Evolutionary conservation across 306 rosid species (phyloP), one percentile per base, ranked within the genome.

Genomic region (Dalbergia cochinchinensis): DNA sequence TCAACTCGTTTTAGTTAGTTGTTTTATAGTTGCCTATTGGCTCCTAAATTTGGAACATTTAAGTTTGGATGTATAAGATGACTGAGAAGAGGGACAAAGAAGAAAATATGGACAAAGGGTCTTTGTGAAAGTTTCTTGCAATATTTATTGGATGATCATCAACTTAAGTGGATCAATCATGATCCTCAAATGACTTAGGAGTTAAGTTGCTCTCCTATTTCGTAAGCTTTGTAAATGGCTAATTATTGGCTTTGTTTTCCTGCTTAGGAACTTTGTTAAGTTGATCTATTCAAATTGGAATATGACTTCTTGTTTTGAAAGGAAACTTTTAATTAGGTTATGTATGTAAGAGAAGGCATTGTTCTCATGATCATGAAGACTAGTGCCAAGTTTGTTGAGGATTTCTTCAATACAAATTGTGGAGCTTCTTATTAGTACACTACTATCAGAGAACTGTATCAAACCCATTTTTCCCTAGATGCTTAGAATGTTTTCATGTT

Each of bases 101-200:
- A 37, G 34, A 26, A 73, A 22, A 8, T 34, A 60, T 11, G 42
- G 51, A 26, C 8, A 45, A 5, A 14, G 6, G 20, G 26, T 69
- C 50, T 69, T 22, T 41, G 42, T 47, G 33, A 64, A 70, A 47
- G 78, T 35, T 53, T 62, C 57, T 67, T 22, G 50, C 6, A 44
- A 73, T 66, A 44, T 65, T 44, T 42, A 33, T 80, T 80, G 53
- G 48, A 33, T 55, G 69, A 73, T 80, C 69, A 41, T 73, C 16
- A 55, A 73, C 62, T 80, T 22, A 75, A 26, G 79, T 61, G 54
- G 54, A 20, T 18, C 37, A 67, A 39, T 73, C 61, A 54, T 41
- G 67, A 42, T 73, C 81, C 47, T 55, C 76, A 2, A 35, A 20
- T 74, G 74, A 53, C 50, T 22, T 5, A 20, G 31, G 69, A 66